Evolutionary conservation across 306 rosid genomes (phyloP).

Genomic region (Pterocarpus macrocarpus): DNA sequence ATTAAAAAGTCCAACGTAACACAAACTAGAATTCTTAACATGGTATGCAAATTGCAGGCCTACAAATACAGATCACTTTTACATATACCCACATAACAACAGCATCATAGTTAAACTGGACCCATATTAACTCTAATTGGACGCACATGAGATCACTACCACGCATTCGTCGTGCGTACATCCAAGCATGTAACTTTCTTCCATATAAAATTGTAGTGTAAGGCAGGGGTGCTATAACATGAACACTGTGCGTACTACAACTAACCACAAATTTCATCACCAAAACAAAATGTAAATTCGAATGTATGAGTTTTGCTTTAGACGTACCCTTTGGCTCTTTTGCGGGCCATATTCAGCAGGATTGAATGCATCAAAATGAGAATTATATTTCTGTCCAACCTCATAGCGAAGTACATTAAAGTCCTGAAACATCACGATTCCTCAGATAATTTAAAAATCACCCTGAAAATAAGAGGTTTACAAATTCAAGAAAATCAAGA

Average conservation of each 20-base stretch:
- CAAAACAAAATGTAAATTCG: conserved; percentile 27
- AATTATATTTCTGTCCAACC: conserved; percentile 79
- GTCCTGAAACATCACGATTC: conserved; percentile 79
- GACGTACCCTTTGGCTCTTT: conserved; percentile 80
- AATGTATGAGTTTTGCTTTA: conserved; percentile 26
- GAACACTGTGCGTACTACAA: background rate
- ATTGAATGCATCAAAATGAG: conserved; percentile 80
- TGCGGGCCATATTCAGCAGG: conserved; percentile 74
- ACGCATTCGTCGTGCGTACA: background rate
- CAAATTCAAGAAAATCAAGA: conserved; percentile 53
- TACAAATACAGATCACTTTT: background rate
- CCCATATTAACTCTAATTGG: background rate
- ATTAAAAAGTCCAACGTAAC: background rate
- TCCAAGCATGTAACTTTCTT: background rate
- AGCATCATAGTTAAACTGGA: background rate
- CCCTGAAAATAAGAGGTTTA: conserved; percentile 55
- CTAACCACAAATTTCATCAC: conserved; percentile 24
- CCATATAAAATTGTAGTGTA: no score
- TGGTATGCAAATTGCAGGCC: no score
- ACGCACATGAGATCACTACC: background rate
- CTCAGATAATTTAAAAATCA: conserved; percentile 56
- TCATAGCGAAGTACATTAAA: conserved; percentile 84
- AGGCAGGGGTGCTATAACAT: background rate
- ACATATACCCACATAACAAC: no score
- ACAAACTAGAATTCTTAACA: no score